Evolutionary conservation across 371 early-diverging fungal genomes (phyloP).

Genomic region (Conidiobolus coronatus): DNA sequence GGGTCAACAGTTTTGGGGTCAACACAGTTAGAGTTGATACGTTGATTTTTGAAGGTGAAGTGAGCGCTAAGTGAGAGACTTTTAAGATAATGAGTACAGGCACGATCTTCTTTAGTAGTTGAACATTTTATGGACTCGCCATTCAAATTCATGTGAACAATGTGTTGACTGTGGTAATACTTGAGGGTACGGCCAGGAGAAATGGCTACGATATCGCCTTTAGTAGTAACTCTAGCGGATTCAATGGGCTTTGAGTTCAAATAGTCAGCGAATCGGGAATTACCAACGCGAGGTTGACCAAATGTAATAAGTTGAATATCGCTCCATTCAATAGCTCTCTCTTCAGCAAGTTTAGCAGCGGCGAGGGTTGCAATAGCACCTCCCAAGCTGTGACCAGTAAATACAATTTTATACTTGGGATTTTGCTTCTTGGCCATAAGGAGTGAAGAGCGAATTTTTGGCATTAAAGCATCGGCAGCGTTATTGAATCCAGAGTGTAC

Average conservation of each 20-base stretch:
- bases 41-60: too few relatives aligned
- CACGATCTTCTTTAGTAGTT: too few relatives aligned
- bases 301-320: slow-evolving; percentile 5
- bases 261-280: slow-evolving; percentile 10
- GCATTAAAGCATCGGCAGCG: not conserved
- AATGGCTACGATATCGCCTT: not conserved
- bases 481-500: slow-evolving; percentile 3
- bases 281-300: slow-evolving; percentile 25
- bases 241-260: not conserved
- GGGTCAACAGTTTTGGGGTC: too few relatives aligned
- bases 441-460: not conserved
- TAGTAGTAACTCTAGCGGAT: not conserved
- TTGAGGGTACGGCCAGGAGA: not conserved
- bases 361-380: slow-evolving; percentile 1
- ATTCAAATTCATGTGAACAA: too few relatives aligned
- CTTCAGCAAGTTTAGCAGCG: not conserved
- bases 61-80: too few relatives aligned
- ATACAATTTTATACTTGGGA: slow-evolving; percentile 4
- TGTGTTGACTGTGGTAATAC: too few relatives aligned
- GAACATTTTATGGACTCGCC: too few relatives aligned
- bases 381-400: slow-evolving; percentile 7
- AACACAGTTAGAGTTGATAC: too few relatives aligned
- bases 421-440: not conserved
- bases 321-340: not conserved
- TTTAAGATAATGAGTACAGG: too few relatives aligned